Conservation (phyloP, 2,329 filamentous ascomycete species). For the Chaetomium olivaceum region DNA sequence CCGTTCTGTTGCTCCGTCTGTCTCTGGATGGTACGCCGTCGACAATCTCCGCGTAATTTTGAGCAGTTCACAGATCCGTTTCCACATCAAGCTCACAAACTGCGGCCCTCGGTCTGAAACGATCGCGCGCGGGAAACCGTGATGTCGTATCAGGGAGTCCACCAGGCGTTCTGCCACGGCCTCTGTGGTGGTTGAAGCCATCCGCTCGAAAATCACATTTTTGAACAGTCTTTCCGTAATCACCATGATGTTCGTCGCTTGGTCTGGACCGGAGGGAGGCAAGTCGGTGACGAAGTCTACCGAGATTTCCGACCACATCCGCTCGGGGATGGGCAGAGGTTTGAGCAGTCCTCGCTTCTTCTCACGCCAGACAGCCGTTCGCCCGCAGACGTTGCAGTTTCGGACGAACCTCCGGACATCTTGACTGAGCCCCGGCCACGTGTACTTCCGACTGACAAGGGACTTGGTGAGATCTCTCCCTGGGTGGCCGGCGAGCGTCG, state of each 20-base stretch:
- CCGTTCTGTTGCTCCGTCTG: conserved; percentile 9
- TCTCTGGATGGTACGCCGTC: conserved; percentile 3
- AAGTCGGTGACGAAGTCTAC: conserved; percentile 6
- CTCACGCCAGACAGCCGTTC: no score
- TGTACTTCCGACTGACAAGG: no score
- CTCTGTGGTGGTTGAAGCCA: not conserved
- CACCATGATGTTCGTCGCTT: not conserved
- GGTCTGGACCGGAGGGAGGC: conserved; percentile 5
- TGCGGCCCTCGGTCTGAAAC: conserved; percentile 1
- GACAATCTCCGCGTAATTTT: conserved; percentile 4
- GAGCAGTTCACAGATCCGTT: conserved; percentile 7
- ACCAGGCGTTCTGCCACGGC: not conserved
- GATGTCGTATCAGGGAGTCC: not conserved
- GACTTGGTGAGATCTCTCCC: no score
- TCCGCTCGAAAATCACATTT: conserved; percentile 3
- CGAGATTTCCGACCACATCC: conserved; percentile 5
- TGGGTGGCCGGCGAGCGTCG: no score
- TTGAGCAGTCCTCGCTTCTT: no score
- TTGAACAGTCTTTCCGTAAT: conserved; percentile 9
- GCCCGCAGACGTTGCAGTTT: no score
- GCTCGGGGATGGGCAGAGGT: conserved; percentile 11
- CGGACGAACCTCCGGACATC: no score
- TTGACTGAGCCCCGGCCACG: no score
- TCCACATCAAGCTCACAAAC: not conserved
- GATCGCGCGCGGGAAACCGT: not conserved